Percentiles rank a stretch among this genome's conserved stretches.
These are phyloP conservation scores for Syzygium aromaticum DNA, from an alignment of 345 rosid species.

Conservation along the genomic window DNA sequence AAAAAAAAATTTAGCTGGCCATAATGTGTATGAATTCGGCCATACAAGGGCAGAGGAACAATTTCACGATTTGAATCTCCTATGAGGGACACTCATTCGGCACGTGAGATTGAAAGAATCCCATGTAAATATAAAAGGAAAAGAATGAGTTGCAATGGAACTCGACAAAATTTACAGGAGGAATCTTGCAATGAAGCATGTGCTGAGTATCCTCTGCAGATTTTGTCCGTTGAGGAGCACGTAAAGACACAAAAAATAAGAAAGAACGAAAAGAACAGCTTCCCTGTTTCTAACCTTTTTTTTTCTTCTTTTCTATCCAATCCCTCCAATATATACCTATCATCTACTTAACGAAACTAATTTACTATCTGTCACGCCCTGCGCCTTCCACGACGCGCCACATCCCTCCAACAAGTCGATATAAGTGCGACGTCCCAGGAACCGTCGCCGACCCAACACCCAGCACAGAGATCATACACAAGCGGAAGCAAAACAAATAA, in stretches of 20 bases:
- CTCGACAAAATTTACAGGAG: not conserved
- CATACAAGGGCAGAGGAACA: too few species aligned
- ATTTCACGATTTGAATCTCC: too few species aligned
- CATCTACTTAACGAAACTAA: not conserved
- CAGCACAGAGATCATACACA: too few species aligned
- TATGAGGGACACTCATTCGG: too few species aligned
- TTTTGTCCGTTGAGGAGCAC: not conserved
- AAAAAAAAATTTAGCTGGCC: too few species aligned
- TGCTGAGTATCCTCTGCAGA: not conserved
- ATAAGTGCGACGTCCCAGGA: too few species aligned
- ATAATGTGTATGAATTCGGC: too few species aligned
- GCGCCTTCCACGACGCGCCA: too few species aligned
- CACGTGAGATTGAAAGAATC: not conserved
- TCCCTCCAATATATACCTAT: not conserved
- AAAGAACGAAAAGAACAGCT: not conserved
- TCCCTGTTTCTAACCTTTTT: not conserved
- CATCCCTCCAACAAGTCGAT: too few species aligned
- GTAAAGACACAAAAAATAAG: not conserved
- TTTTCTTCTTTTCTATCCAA: not conserved
- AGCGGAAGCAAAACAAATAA: too few species aligned
- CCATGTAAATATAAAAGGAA: not conserved
- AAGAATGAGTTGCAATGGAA: not conserved
- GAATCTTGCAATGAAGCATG: not conserved
- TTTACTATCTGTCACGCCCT: too few species aligned
- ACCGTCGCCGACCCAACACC: too few species aligned